Conservation (phyloP, 805 yeast species). For the Candida peoriensis region DNA sequence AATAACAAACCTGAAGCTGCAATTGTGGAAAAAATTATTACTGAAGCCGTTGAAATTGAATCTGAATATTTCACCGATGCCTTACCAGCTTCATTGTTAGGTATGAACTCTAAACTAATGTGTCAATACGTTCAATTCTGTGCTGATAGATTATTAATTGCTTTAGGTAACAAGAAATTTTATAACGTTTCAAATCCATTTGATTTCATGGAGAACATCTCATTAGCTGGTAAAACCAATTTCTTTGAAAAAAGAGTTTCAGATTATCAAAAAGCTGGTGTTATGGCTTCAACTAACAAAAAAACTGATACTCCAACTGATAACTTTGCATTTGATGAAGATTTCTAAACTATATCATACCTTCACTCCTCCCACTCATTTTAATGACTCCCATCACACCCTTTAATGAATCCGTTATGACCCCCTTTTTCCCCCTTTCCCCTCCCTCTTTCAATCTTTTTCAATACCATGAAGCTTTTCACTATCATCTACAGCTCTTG, state of each 20-base stretch:
- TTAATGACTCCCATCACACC: slow-evolving; percentile 7
- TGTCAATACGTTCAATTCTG: slow-evolving; percentile 97
- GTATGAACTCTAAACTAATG: slow-evolving; percentile 93
- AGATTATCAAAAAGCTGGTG: slow-evolving; percentile 99
- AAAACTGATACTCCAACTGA: slow-evolving; percentile 41
- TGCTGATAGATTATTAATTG: slow-evolving; percentile 90
- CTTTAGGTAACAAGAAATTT: slow-evolving; percentile 86
- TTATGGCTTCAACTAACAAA: slow-evolving; percentile 67
- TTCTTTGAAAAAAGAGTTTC: slow-evolving; percentile 98
- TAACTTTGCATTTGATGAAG: slow-evolving; percentile 86
- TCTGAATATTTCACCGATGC: slow-evolving; percentile 94
- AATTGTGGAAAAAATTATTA: slow-evolving; percentile 79
- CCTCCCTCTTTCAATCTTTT: not conserved
- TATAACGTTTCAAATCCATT: slow-evolving; percentile 91
- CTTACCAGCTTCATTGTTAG: slow-evolving; percentile 85
- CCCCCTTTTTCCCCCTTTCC: not conserved
- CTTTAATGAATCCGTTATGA: slow-evolving; percentile 6
- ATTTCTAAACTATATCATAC: slow-evolving; percentile 59
- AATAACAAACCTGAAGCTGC: slow-evolving; percentile 79
- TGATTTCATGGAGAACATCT: slow-evolving; percentile 98
- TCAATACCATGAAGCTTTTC: too few species aligned
- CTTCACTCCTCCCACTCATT: not conserved
- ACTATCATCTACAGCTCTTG: too few species aligned
- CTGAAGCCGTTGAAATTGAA: slow-evolving; percentile 94
- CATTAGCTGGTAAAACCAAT: slow-evolving; percentile 97